Evolutionary conservation across 495 filamentous ascomycete species (phyloP).

Genomic region (Talaromyces nanjingensis): DNA sequence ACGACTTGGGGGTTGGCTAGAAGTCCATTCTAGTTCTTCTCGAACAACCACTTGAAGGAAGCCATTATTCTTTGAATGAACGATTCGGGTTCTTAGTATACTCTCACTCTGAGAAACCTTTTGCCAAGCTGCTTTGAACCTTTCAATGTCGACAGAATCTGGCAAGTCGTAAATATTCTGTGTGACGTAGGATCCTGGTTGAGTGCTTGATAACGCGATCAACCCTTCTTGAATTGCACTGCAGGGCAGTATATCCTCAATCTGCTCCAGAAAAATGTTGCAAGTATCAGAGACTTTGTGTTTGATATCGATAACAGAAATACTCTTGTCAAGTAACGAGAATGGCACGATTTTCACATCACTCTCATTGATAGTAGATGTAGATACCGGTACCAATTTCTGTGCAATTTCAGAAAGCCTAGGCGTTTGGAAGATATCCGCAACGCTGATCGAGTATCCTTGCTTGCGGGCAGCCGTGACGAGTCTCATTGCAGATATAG

Average conservation of each 20-base stretch:
- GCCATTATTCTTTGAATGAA: constrained; percentile 31
- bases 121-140: constrained; percentile 44
- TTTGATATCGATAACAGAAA: constrained; percentile 4
- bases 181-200: constrained; percentile 33
- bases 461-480: constrained; percentile 25
- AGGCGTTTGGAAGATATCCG: constrained; percentile 27
- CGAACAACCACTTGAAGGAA: constrained; percentile 45
- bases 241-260: constrained; percentile 41
- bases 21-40: constrained; percentile 25
- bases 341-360: neutral
- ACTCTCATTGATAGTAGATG: neutral
- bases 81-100: constrained; percentile 35
- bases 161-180: constrained; percentile 27
- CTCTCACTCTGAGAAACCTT: constrained; percentile 16
- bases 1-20: constrained; percentile 27
- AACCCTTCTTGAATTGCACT: constrained; percentile 49
- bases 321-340: neutral
- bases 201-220: constrained; percentile 34
- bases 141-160: constrained; percentile 27
- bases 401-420: constrained; percentile 29
- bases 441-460: constrained; percentile 25
- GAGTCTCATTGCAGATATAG: constrained; percentile 25
- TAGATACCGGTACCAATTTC: neutral
- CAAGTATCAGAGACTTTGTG: neutral
- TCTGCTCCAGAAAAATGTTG: neutral